A percentile compares a stretch with the other conserved stretches of the same genome.
Evolutionary conservation across 1,284 basidiomycete species (phyloP).

Genomic region (Cutaneotrichosporon curvatum): DNA sequence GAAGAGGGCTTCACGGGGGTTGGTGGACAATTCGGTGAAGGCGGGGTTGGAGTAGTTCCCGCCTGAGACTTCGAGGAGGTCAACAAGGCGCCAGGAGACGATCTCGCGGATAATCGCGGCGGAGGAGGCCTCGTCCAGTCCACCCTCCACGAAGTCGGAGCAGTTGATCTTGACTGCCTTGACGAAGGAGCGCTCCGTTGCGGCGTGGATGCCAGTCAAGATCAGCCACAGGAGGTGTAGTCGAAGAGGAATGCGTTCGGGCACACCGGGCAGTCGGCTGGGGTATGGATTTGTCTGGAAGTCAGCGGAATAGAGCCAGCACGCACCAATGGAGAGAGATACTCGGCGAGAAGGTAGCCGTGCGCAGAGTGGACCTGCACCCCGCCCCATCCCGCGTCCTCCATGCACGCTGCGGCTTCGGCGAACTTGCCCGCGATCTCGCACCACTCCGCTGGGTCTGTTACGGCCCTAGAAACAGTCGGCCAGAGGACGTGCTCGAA

Average conservation of each 20-base stretch:
- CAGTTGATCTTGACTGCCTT: slow-evolving; percentile 83
- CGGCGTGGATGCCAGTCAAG: slow-evolving; percentile 55
- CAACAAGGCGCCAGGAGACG: slow-evolving; percentile 50
- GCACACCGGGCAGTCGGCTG: slow-evolving; percentile 57
- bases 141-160: slow-evolving; percentile 65
- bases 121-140: slow-evolving; percentile 30
- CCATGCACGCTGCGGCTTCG: slow-evolving; percentile 60
- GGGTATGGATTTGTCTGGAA: slow-evolving; percentile 58
- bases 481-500: slow-evolving; percentile 57
- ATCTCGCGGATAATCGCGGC: slow-evolving; percentile 37
- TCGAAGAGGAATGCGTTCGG: slow-evolving; percentile 34
- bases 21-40: slow-evolving; percentile 3
- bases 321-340: slow-evolving; percentile 67
- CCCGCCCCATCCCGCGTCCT: slow-evolving; percentile 75
- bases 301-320: too few relatives aligned
- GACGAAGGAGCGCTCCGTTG: slow-evolving; percentile 58
- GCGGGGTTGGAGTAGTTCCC: slow-evolving; percentile 38
- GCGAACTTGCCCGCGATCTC: slow-evolving; percentile 62
- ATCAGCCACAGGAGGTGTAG: slow-evolving; percentile 63
- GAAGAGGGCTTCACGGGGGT: slow-evolving; percentile 35
- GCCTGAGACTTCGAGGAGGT: slow-evolving; percentile 43
- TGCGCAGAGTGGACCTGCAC: slow-evolving; percentile 83
- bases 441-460: slow-evolving; percentile 54
- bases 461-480: slow-evolving; percentile 52
- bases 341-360: slow-evolving; percentile 80